These are phyloP conservation scores for Linnemannia hyalina DNA, from an alignment of 192 early-diverging fungal genomes.

Conservation along the genomic window DNA sequence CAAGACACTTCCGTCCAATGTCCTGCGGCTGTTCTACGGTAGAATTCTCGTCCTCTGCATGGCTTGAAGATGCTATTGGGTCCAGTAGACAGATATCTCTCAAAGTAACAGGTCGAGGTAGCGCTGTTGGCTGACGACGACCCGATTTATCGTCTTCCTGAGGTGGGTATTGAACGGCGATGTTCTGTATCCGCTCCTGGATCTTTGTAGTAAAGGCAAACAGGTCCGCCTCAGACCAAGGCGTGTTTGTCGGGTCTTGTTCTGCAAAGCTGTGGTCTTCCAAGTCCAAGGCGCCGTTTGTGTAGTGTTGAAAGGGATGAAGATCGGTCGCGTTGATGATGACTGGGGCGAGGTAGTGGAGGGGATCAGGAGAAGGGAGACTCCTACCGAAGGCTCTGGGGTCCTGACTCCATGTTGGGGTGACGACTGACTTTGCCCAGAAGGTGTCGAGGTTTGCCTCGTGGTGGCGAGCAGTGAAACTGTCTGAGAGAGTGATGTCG, in stretches of 20 bases:
- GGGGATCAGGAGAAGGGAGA: slow-evolving; percentile 18
- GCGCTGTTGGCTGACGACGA: neutral
- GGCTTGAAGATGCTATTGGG: slow-evolving; percentile 16
- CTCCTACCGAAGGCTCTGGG: slow-evolving; percentile 18
- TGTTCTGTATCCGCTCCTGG: slow-evolving; percentile 30
- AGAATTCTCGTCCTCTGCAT: neutral
- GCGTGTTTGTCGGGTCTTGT: neutral
- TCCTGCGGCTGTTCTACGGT: neutral
- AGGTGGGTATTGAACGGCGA: slow-evolving; percentile 23
- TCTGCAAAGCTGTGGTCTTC: neutral
- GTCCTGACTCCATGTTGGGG: slow-evolving; percentile 51
- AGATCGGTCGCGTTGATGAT: slow-evolving; percentile 45
- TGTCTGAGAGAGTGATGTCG: slow-evolving; percentile 44
- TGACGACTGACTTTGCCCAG: slow-evolving; percentile 23
- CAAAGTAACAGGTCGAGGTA: slow-evolving; percentile 22
- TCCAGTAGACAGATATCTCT: slow-evolving; percentile 41
- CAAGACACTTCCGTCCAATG: neutral
- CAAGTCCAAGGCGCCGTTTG: neutral
- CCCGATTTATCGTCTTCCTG: neutral
- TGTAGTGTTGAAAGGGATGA: neutral
- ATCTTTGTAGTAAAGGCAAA: slow-evolving; percentile 21
- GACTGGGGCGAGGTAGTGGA: slow-evolving; percentile 40
- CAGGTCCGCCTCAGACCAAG: slow-evolving; percentile 20
- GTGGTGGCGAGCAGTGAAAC: neutral
- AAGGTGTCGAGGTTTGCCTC: slow-evolving; percentile 29